These are phyloP conservation scores for Aspergillus hiratsukae DNA, from an alignment of 2,329 filamentous ascomycete species.

Conservation along the genomic window DNA sequence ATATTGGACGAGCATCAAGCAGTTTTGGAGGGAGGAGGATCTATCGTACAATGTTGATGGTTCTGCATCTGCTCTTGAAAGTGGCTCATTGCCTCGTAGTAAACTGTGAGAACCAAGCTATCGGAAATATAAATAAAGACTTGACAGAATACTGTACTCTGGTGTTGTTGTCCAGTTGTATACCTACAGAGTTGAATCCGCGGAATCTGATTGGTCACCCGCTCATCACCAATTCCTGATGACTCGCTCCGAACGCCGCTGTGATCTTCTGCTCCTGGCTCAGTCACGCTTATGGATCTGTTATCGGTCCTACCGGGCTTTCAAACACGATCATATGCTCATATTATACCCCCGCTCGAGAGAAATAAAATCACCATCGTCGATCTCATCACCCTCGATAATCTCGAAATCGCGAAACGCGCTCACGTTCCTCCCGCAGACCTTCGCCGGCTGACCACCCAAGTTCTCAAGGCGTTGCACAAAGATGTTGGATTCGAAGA, in stretches of 20 bases:
- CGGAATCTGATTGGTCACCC: background rate
- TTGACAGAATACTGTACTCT: background rate
- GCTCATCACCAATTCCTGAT: slow-evolving; percentile 2
- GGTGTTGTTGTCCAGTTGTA: background rate
- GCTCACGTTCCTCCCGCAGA: slow-evolving; percentile 77
- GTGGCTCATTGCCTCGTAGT: background rate
- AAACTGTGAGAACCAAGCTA: background rate
- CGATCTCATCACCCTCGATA: slow-evolving; percentile 81
- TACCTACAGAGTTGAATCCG: background rate
- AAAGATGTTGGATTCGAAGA: slow-evolving; percentile 50
- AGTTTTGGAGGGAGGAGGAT: slow-evolving; percentile 4
- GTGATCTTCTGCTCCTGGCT: background rate
- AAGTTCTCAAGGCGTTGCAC: slow-evolving; percentile 64
- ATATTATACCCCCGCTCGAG: slow-evolving; percentile 76
- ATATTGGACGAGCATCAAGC: slow-evolving; percentile 6
- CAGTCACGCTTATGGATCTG: slow-evolving; percentile 58
- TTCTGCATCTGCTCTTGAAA: background rate
- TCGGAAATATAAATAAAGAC: background rate
- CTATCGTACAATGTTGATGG: background rate
- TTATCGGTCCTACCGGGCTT: slow-evolving; percentile 77
- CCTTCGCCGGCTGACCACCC: slow-evolving; percentile 66
- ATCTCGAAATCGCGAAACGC: slow-evolving; percentile 77
- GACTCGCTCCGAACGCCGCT: slow-evolving; percentile 2
- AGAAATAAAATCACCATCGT: slow-evolving; percentile 69
- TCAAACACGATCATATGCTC: slow-evolving; percentile 63